phyloP scores from a whole-genome alignment of 2,329 filamentous ascomycete genomes.

The Pseudonectria foliicola region DNA sequence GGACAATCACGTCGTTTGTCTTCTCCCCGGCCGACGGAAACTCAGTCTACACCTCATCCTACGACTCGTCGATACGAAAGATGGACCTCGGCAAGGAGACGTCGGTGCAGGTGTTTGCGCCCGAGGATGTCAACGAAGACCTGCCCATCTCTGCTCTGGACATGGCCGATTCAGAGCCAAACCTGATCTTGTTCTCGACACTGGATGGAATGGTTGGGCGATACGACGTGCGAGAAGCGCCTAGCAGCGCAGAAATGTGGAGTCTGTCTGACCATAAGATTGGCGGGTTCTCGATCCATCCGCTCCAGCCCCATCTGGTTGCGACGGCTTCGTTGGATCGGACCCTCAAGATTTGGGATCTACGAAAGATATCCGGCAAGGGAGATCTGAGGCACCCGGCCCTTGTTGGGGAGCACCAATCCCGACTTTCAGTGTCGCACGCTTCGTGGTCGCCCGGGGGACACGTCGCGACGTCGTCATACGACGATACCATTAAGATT shows the following conservation, averaged over 20 bases:
- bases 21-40: conserved; percentile 69
- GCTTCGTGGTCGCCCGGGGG: conserved; percentile 83
- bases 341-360: conserved; percentile 86
- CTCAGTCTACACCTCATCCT: conserved; percentile 75
- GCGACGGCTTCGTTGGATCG: conserved; percentile 88
- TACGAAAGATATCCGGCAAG: conserved; percentile 67
- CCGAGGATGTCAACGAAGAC: conserved; percentile 60
- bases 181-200: conserved; percentile 80
- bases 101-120: conserved; percentile 76
- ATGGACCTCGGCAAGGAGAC: conserved; percentile 76
- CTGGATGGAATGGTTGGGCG: conserved; percentile 73
- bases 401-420: conserved; percentile 74
- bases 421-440: conserved; percentile 80
- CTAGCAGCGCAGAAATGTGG: conserved; percentile 57
- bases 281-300: conserved; percentile 83
- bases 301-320: conserved; percentile 70
- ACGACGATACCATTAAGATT: conserved; percentile 93
- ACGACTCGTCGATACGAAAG: conserved; percentile 86
- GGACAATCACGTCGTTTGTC: conserved; percentile 80
- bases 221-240: conserved; percentile 62
- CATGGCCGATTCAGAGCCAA: conserved; percentile 61
- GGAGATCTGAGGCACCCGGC: conserved; percentile 54
- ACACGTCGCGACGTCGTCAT: conserved; percentile 83
- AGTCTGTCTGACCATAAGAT: conserved; percentile 87
- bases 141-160: conserved; percentile 79